A percentile compares a stretch with the other conserved stretches of the same genome.
phyloP scores from a whole-genome alignment of 1,284 basidiomycete genomes.

The Ganoderma sp. region DNA sequence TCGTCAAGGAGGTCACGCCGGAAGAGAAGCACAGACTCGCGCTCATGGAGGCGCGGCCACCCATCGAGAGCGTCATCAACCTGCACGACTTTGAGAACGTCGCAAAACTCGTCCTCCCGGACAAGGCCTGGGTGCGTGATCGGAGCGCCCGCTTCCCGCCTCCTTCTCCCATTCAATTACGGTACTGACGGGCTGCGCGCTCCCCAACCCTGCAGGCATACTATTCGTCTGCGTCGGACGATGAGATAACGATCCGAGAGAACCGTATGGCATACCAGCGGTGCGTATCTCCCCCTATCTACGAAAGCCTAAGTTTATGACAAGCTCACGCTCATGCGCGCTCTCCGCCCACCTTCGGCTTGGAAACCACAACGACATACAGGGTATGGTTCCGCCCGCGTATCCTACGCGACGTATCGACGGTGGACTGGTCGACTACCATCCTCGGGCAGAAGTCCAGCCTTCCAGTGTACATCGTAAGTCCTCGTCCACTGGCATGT shows the following conservation, averaged over 20 bases:
- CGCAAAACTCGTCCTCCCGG: slow-evolving; percentile 57
- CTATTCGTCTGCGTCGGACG: slow-evolving; percentile 68
- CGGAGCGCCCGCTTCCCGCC: background rate
- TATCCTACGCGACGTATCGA: slow-evolving; percentile 67
- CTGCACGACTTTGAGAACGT: slow-evolving; percentile 77
- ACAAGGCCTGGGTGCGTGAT: slow-evolving; percentile 48
- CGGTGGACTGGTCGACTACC: slow-evolving; percentile 65
- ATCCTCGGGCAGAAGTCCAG: slow-evolving; percentile 61
- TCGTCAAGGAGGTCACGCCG: slow-evolving; percentile 51
- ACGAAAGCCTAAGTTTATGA: background rate
- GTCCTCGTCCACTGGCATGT: slow-evolving; percentile 11
- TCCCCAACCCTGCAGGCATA: slow-evolving; percentile 59
- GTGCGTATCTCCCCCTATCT: slow-evolving; percentile 34
- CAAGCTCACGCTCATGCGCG: background rate
- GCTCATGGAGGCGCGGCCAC: slow-evolving; percentile 51
- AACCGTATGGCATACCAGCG: slow-evolving; percentile 71
- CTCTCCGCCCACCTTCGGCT: background rate
- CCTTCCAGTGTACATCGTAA: slow-evolving; percentile 66
- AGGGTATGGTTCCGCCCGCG: slow-evolving; percentile 80
- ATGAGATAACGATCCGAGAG: slow-evolving; percentile 72
- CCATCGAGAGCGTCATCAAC: slow-evolving; percentile 65
- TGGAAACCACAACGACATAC: background rate
- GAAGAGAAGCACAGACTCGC: slow-evolving; percentile 51
- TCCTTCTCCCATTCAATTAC: too few species aligned
- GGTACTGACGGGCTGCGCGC: background rate